Base-by-base conservation (phyloP, 164 flowering plant genomes). In the Umbellularia californica region DNA sequence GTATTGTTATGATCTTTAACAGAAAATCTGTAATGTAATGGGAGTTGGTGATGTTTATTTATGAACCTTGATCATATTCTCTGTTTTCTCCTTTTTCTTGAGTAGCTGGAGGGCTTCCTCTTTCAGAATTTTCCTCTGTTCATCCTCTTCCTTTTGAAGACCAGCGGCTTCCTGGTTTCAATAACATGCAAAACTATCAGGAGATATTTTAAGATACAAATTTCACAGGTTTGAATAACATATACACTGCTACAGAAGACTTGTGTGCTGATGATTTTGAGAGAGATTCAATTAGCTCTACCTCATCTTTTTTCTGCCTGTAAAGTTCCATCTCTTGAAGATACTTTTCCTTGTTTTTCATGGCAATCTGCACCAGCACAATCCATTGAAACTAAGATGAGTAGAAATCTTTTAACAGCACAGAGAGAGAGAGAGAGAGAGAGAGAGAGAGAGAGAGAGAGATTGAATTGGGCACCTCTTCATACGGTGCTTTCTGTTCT, bases 11-110 rank as follows among this genome's bases (percentile, higher is more conserved):
- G 17, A 19, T 24, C n/a, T 23, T 2, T 17, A 30, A 27, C 19
- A 15, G 41, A 66, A 1, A 35, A 65, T 35, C 7, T 35, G 24
- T 1, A 7, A 27, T 30, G 65, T 0, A 71, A 28, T 71, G 19
- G 12, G 52, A 41, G 12, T 41, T 41, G 5, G n/a, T 77, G 19
- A 5, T 7, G 47, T 41, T 41, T 41, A 9, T 41, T 7, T 51
- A n/a, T 33, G 3, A 33, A 91, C 96, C 94, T 91, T 95, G 67
- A 95, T 90, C 13, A 93, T 78, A 70, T 83, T 88, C 35, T 93
- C 94, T 33, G 97, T 81, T 79, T 90, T 93, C 80, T 95, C 98
- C 74, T 95, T 95, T 87, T 93, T 95, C 85, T 89, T 95, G 7
- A 95, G 96, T 81, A 95, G 77, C 75, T 90, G 99, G 65, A 95